These are phyloP conservation scores for Suhomyces taliae DNA, from an alignment of 1,139 yeast species.

Conservation along the genomic window DNA sequence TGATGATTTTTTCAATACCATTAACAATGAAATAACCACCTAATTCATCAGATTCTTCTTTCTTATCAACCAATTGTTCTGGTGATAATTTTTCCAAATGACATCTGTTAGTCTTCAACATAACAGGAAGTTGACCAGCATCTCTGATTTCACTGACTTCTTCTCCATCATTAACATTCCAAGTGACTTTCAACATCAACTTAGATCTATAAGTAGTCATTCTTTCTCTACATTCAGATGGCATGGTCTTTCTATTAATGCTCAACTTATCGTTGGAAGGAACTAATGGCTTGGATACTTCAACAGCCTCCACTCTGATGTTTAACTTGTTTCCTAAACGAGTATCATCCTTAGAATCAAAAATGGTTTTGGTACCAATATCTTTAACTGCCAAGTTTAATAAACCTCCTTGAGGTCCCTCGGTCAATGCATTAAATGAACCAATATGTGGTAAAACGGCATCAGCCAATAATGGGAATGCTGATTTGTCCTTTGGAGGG, in stretches of 20 bases:
- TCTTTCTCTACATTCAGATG: slow-evolving; percentile 90
- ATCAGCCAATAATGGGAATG: slow-evolving; percentile 77
- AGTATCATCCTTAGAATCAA: slow-evolving; percentile 70
- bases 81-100: slow-evolving; percentile 86
- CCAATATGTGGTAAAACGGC: slow-evolving; percentile 96
- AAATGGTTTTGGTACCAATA: slow-evolving; percentile 81
- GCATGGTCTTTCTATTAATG: slow-evolving; percentile 77
- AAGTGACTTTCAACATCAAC: slow-evolving; percentile 72
- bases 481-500: slow-evolving; percentile 86
- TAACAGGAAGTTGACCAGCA: slow-evolving; percentile 88
- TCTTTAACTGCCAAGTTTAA: slow-evolving; percentile 84
- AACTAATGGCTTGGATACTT: slow-evolving; percentile 79
- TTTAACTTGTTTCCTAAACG: slow-evolving; percentile 80
- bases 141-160: slow-evolving; percentile 81
- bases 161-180: slow-evolving; percentile 86
- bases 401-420: slow-evolving; percentile 81
- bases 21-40: slow-evolving; percentile 97
- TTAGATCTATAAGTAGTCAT: slow-evolving; percentile 73
- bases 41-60: slow-evolving; percentile 92
- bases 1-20: slow-evolving; percentile 93
- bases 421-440: slow-evolving; percentile 92
- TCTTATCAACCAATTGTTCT: slow-evolving; percentile 67
- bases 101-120: slow-evolving; percentile 88
- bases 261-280: slow-evolving; percentile 76
- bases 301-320: slow-evolving; percentile 83